A percentile compares a stretch with the other conserved stretches of the same genome.
phyloP scores from a whole-genome alignment of 2,329 filamentous ascomycete genomes.

The Xylaria sp. region DNA sequence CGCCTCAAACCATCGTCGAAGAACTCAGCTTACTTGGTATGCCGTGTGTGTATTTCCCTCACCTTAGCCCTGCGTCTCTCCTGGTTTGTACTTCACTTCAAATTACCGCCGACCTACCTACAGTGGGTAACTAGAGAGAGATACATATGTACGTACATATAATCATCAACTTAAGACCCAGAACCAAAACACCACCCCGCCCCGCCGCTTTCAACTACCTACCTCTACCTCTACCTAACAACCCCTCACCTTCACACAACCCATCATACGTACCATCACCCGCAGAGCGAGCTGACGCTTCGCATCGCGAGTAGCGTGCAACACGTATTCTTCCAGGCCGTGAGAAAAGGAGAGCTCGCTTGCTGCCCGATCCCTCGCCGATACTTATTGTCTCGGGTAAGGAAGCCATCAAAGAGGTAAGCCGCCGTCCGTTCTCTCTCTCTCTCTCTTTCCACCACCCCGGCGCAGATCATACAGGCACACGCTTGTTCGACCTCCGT shows the following conservation, averaged over 20 bases:
- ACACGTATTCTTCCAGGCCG: constrained; percentile 5
- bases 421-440: constrained; percentile 31
- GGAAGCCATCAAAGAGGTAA: constrained; percentile 28
- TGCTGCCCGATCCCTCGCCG: background rate
- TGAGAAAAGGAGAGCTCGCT: background rate
- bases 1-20: background rate
- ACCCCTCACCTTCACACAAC: constrained; percentile 27
- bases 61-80: background rate
- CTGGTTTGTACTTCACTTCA: background rate
- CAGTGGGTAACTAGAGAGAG: too few species aligned
- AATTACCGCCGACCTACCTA: background rate
- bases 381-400: background rate
- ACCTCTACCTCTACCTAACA: background rate
- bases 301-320: constrained; percentile 21
- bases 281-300: constrained; percentile 20
- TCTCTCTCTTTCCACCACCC: constrained; percentile 20
- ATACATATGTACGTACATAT: background rate
- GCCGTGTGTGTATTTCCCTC: background rate
- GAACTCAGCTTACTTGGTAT: background rate
- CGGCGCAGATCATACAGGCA: constrained; percentile 45
- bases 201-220: constrained; percentile 19
- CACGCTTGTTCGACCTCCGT: constrained; percentile 27
- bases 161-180: constrained; percentile 7
- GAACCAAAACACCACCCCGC: constrained; percentile 21
- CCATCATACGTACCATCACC: constrained; percentile 1